Evolutionary conservation across 2,329 filamentous ascomycete species (phyloP), one percentile per base, ranked within the genome.

Genomic region (Cladophialophora chaetospira): DNA sequence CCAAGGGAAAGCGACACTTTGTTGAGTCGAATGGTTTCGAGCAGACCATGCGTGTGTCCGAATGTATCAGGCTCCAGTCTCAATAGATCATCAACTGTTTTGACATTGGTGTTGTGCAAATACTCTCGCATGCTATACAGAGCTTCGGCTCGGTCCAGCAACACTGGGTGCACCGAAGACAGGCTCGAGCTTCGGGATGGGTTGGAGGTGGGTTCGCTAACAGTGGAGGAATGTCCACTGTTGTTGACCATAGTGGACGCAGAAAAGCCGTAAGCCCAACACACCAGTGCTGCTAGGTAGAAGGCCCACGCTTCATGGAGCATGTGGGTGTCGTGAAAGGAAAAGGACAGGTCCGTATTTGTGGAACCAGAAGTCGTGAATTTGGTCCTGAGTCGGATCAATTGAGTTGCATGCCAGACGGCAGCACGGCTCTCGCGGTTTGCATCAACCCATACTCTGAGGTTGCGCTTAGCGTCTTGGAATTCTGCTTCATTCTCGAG

Each of bases 241-340:
- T 50, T 45, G 5, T 55, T 43, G 13, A 42, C 28, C 28, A 19
- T 33, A 56, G 61, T 49, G 17, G 55, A 55, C 13, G 60, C 52
- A n/a, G 45, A 49, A 25, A 66, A 55, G 13, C 68, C 69, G 50
- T 69, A 70, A 1, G 69, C 68, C 69, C 69, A 72, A 54, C 70
- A 72, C 25, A 72, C 68, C 5, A 73, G 62, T 5, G 65, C 60
- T 33, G 67, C 70, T 13, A 70, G 60, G 55, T 73, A 71, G 8
- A 72, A 42, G 4, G 64, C 63, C 71, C 71, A 73, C 21, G 67
- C 66, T 35, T 70, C 60, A 23, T 71, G 68, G 9, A 72, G 65
- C 67, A 71, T 69, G 26, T 63, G 40, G 56, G 66, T 55, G 17
- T 58, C 53, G 9, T 54, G 55, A 40, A 65, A 62, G 3, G 51